A percentile compares a stretch with the other conserved stretches of the same genome.
Conservation (phyloP, 1,284 basidiomycete genomes). For the Cryptococcus sp. region DNA sequence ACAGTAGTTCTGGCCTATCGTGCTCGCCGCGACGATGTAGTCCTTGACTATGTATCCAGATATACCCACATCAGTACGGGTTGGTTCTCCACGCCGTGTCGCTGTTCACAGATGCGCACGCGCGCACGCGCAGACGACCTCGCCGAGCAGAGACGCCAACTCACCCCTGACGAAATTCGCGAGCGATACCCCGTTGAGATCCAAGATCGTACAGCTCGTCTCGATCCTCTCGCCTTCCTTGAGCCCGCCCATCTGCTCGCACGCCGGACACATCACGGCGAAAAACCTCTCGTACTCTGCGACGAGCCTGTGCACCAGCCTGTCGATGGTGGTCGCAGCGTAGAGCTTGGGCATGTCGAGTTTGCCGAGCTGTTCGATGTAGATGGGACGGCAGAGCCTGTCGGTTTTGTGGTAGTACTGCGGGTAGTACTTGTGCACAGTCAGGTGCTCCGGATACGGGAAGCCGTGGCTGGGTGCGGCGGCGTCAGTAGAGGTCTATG, state of each 20-base stretch:
- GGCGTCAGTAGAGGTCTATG: background rate
- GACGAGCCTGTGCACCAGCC: slow-evolving; percentile 84
- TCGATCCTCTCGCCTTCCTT: slow-evolving; percentile 79
- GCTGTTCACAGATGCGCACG: background rate
- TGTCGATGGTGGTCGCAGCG: slow-evolving; percentile 75
- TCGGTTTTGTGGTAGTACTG: slow-evolving; percentile 96
- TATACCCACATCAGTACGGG: background rate
- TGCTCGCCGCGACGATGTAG: slow-evolving; percentile 75
- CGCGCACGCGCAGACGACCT: background rate
- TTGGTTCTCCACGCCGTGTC: background rate
- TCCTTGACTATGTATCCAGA: slow-evolving; percentile 73
- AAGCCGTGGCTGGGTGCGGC: slow-evolving; percentile 63
- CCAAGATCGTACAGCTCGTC: slow-evolving; percentile 98
- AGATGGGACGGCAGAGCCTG: slow-evolving; percentile 92
- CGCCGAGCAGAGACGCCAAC: slow-evolving; percentile 17
- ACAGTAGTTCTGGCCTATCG: slow-evolving; percentile 84
- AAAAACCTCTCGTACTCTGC: slow-evolving; percentile 92
- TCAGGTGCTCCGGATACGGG: slow-evolving; percentile 76
- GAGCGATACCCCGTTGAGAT: slow-evolving; percentile 77
- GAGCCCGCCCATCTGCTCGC: slow-evolving; percentile 49
- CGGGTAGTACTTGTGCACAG: slow-evolving; percentile 90
- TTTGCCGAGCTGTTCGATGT: slow-evolving; percentile 89
- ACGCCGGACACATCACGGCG: slow-evolving; percentile 74
- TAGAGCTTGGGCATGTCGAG: slow-evolving; percentile 84
- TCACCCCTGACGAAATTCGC: slow-evolving; percentile 70